A percentile compares a stretch with the other conserved stretches of the same genome.
These are phyloP conservation scores for Galeopsis tetrahit DNA, from an alignment of 257 asterid genomes.

Conservation along the genomic window DNA sequence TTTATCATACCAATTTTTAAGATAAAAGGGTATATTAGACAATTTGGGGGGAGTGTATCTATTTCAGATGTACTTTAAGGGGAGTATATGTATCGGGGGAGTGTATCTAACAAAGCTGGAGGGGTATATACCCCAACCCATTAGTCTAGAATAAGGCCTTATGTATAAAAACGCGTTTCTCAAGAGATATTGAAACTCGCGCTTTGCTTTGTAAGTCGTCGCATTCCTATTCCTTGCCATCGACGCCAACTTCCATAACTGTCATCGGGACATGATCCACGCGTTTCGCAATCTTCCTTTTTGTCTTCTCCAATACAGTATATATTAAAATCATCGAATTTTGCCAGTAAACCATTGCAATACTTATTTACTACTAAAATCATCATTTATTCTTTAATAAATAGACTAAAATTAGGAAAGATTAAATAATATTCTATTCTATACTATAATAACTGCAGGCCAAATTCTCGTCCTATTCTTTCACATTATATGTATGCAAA, in stretches of 20 bases:
- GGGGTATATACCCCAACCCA: too few species aligned
- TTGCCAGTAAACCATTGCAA: not conserved
- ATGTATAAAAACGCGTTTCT: not conserved
- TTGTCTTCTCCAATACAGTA: not conserved
- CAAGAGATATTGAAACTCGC: not conserved
- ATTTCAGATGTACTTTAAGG: too few species aligned
- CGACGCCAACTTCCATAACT: conserved; percentile 56
- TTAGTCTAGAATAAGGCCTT: too few species aligned
- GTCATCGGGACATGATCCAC: conserved; percentile 49
- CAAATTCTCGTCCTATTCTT: not conserved
- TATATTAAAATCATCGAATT: not conserved
- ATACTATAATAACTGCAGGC: not conserved
- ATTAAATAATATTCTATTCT: not conserved
- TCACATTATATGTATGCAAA: not conserved
- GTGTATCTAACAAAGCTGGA: too few species aligned
- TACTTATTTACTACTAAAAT: not conserved
- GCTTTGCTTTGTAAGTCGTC: conserved; percentile 11
- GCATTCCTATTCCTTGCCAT: conserved; percentile 25
- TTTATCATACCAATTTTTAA: too few species aligned
- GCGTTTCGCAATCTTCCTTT: conserved; percentile 20
- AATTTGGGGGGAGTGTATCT: too few species aligned
- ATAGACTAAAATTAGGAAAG: not conserved
- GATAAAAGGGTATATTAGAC: too few species aligned
- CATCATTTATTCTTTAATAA: not conserved
- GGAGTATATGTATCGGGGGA: too few species aligned